phyloP scores from a whole-genome alignment of 805 yeast genomes.

The Sugiyamaella smithiae region DNA sequence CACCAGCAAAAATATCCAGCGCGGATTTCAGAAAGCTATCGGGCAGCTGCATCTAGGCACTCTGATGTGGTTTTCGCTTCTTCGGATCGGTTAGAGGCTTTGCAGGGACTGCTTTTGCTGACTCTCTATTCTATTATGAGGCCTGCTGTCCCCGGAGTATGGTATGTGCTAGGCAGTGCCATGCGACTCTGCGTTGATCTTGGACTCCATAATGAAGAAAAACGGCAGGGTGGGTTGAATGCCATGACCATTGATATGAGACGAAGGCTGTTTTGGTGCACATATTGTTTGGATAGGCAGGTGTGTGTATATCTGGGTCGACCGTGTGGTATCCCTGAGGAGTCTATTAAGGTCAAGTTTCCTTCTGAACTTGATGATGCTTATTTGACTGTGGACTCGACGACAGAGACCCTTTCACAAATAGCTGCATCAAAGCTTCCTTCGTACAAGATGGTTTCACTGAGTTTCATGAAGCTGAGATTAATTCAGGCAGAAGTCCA shows the following conservation, averaged over 20 bases:
- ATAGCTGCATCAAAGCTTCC: conserved; percentile 35
- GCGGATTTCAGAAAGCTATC: conserved; percentile 65
- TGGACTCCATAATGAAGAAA: conserved; percentile 71
- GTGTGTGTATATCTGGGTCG: conserved; percentile 82
- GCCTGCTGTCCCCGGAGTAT: conserved; percentile 87
- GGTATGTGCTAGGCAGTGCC: conserved; percentile 85
- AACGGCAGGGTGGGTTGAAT: conserved; percentile 33
- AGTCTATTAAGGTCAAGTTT: conserved; percentile 63
- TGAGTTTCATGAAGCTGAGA: conserved; percentile 66
- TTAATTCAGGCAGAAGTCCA: conserved; percentile 76
- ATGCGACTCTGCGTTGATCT: conserved; percentile 76
- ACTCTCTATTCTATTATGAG: conserved; percentile 79
- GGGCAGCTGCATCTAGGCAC: conserved; percentile 59
- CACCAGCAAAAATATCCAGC: conserved; percentile 66
- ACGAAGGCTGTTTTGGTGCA: conserved; percentile 83
- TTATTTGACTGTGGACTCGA: conserved; percentile 43
- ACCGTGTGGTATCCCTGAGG: conserved; percentile 87
- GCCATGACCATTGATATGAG: conserved; percentile 65
- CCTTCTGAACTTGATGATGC: conserved; percentile 78
- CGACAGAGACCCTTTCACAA: conserved; percentile 2
- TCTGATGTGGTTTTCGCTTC: conserved; percentile 57
- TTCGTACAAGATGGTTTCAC: conserved; percentile 65
- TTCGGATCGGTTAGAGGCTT: conserved; percentile 60
- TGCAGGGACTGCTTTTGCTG: conserved; percentile 68
- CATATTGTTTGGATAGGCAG: conserved; percentile 81